A percentile compares a stretch with the other conserved stretches of the same genome.
Evolutionary conservation across 352 stramenopile genomes (phyloP).

Genomic region (Pythium monospermum): DNA sequence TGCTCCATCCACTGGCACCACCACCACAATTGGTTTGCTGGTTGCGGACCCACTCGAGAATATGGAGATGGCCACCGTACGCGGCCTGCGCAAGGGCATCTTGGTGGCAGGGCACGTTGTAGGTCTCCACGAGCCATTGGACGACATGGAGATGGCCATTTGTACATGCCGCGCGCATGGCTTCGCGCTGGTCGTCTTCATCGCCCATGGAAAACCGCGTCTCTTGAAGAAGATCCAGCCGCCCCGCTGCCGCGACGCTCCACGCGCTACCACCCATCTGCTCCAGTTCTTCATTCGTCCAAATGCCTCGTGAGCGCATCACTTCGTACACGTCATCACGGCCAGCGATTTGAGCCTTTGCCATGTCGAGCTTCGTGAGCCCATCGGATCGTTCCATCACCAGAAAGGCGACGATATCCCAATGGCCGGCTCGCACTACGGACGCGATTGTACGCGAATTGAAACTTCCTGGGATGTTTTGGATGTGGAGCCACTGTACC

Average conservation of each 20-base stretch:
- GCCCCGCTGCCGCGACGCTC: not conserved
- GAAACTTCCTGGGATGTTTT: not conserved
- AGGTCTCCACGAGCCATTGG: not conserved
- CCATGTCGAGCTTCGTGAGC: not conserved
- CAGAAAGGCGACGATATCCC: constrained; percentile 9
- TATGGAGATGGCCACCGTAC: not conserved
- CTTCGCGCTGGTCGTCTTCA: not conserved
- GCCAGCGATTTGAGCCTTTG: not conserved
- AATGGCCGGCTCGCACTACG: not conserved
- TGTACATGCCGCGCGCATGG: constrained; percentile 1
- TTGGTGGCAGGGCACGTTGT: not conserved
- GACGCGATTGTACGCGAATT: not conserved
- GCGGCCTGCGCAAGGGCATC: not conserved
- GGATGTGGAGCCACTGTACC: constrained; percentile 2
- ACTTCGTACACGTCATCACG: constrained; percentile 1
- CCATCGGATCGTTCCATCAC: constrained; percentile 3
- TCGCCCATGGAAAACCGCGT: no score
- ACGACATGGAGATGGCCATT: constrained; percentile 8
- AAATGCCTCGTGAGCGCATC: not conserved
- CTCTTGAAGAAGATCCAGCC: not conserved
- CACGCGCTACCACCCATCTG: not conserved
- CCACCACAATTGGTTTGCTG: not conserved
- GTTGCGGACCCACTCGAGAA: constrained; percentile 4
- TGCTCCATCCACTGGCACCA: constrained; percentile 1
- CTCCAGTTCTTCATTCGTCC: not conserved